Evolutionary conservation across 202 grass and related monocot genomes (phyloP).

Genomic region (Carex sylvatica): DNA sequence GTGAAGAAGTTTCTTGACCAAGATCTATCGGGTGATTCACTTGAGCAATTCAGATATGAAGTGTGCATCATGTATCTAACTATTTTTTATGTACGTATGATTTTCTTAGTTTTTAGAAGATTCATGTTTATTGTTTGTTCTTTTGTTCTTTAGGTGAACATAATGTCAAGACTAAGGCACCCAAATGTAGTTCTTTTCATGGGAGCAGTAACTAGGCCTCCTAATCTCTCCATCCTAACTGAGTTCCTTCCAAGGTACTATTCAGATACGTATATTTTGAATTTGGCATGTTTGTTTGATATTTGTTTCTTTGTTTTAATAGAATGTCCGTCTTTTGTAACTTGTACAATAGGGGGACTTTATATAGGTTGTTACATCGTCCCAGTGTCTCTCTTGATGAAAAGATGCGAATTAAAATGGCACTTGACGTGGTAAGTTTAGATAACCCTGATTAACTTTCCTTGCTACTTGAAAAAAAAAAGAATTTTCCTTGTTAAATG

Average conservation of each 20-base stretch:
- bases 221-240: slow-evolving; percentile 97
- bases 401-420: slow-evolving; percentile 87
- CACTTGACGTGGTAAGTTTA: slow-evolving; percentile 89
- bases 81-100: neutral
- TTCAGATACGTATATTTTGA: slow-evolving; percentile 23
- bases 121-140: slow-evolving; percentile 34
- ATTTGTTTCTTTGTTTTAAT: slow-evolving; percentile 10
- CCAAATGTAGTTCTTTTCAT: slow-evolving; percentile 99
- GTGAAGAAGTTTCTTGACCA: slow-evolving; percentile 99
- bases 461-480: neutral
- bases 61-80: slow-evolving; percentile 38
- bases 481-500: neutral
- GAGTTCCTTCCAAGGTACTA: slow-evolving; percentile 91
- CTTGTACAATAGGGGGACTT: slow-evolving; percentile 58
- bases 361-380: slow-evolving; percentile 92
- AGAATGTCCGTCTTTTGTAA: neutral
- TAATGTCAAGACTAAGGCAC: slow-evolving; percentile 93
- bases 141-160: slow-evolving; percentile 63
- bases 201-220: slow-evolving; percentile 92
- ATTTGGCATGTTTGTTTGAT: slow-evolving; percentile 5
- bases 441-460: slow-evolving; percentile 20
- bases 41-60: slow-evolving; percentile 98
- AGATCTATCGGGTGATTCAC: slow-evolving; percentile 82
- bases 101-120: slow-evolving; percentile 17
- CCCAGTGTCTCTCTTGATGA: slow-evolving; percentile 79